These are phyloP conservation scores for Escallonia rubra DNA, from an alignment of 129 eudicot species.

Conservation along the genomic window DNA sequence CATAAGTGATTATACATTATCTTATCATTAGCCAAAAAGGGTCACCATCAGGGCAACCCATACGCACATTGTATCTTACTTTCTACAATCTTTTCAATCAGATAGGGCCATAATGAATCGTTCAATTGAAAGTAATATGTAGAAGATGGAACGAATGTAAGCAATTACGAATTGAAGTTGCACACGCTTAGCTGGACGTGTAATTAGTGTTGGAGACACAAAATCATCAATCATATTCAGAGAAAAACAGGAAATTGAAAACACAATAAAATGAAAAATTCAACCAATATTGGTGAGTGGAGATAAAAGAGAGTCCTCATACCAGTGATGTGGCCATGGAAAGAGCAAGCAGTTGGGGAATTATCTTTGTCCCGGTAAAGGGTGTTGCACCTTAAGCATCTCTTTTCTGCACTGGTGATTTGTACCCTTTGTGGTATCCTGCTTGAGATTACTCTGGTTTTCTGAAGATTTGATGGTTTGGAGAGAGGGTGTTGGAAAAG, in stretches of 20 bases:
- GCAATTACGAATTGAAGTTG: no score
- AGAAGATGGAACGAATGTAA: no score
- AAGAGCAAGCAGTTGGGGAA: slow-evolving; percentile 70
- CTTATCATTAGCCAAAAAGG: no score
- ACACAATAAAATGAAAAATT: not conserved
- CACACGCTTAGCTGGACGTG: no score
- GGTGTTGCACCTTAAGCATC: slow-evolving; percentile 71
- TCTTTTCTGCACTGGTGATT: slow-evolving; percentile 26
- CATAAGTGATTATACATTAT: no score
- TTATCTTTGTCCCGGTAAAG: slow-evolving; percentile 41
- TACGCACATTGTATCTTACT: no score
- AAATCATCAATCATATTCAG: not conserved
- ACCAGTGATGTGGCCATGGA: slow-evolving; percentile 77
- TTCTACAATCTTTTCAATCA: no score
- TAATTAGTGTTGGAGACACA: no score
- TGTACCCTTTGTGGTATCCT: slow-evolving; percentile 24
- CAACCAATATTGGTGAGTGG: not conserved
- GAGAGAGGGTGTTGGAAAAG: slow-evolving; percentile 12
- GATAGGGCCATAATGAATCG: no score
- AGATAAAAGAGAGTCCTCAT: slow-evolving; percentile 1
- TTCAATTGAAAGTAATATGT: no score
- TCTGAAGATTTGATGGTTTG: slow-evolving; percentile 17
- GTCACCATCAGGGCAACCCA: no score
- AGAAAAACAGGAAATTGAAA: not conserved
- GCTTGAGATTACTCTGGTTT: slow-evolving; percentile 13